These are phyloP conservation scores for Scedosporium minutisporum DNA, from an alignment of 2,329 filamentous ascomycete genomes.

Conservation along the genomic window DNA sequence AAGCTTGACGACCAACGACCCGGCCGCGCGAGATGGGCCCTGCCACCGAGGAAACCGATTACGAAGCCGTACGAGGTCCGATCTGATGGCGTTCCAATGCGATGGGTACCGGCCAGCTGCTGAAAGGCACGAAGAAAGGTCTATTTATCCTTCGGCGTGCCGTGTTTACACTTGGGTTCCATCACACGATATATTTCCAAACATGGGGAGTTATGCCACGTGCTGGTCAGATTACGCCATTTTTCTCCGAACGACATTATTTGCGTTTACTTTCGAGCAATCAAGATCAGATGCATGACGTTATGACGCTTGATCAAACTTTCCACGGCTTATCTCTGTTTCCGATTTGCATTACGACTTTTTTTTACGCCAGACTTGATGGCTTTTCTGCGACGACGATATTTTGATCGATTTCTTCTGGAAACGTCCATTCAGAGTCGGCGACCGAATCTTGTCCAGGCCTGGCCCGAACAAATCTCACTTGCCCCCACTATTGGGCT, in stretches of 20 bases:
- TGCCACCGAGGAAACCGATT: conserved; percentile 51
- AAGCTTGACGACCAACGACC: conserved; percentile 57
- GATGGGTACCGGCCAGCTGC: conserved; percentile 39
- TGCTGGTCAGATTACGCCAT: background rate
- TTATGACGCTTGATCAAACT: background rate
- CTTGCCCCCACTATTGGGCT: too few species aligned
- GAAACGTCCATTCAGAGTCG: too few species aligned
- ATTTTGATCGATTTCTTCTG: too few species aligned
- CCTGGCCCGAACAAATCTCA: too few species aligned
- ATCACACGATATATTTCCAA: background rate
- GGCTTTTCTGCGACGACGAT: too few species aligned
- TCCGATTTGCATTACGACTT: too few species aligned
- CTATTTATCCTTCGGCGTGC: background rate
- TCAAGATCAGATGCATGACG: background rate
- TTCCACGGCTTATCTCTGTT: too few species aligned
- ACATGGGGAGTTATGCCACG: background rate
- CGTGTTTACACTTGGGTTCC: background rate
- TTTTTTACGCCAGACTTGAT: too few species aligned
- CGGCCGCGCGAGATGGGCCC: conserved; percentile 57
- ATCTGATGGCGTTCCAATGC: conserved; percentile 46
- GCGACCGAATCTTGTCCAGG: too few species aligned
- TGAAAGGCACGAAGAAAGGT: conserved; percentile 1
- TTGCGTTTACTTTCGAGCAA: background rate
- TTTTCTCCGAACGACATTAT: background rate
- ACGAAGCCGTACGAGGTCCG: conserved; percentile 46